Evolutionary conservation across 1,139 yeast genomes (phyloP), one percentile per base, ranked within the genome.

Genomic region (Zygoascus sp.): DNA sequence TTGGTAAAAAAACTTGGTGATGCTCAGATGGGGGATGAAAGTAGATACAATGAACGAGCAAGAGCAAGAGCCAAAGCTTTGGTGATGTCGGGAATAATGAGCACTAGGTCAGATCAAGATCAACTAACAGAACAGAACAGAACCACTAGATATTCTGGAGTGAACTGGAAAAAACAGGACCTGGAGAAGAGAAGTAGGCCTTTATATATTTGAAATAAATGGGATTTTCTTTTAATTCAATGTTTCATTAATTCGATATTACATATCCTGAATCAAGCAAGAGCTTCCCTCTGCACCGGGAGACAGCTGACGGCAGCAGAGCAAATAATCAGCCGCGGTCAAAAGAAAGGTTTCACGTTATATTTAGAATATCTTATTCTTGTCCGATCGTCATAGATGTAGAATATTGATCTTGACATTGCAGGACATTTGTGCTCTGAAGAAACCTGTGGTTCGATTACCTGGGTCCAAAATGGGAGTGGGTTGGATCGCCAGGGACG

Each of bases 191-290:
- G 17, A 5, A 11, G 5, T 3, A n/a, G 34, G 34, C 3, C 34
- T n/a, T 30, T 30, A 30, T 30, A 30, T 30, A 30, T 15, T n/a
- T 9, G 9, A 15, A 13, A 30, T 11, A 11, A 30, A 30, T 7
- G 7, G 34, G 13, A 30, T 30, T 30, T 30, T n/a, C 34, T 30
- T 30, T 30, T 30, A 11, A 15, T 30, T 9, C 34, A n/a, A n/a
- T 30, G 34, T 30, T 30, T 30, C 34, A 30, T 15, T 30, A 25
- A 30, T 30, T 30, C 34, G 34, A 30, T 30, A 30, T 30, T 30
- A 30, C 34, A 30, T 30, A 30, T 30, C 34, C 34, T 30, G 34
- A 30, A 30, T 30, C 34, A 30, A 15, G 28, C 28, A 25, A 25
- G n/a, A n/a, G n/a, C n/a, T n/a, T n/a, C n/a, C n/a, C n/a, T n/a